phyloP scores from a whole-genome alignment of 2,329 filamentous ascomycete species.

The Trichoderma simmonsii region DNA sequence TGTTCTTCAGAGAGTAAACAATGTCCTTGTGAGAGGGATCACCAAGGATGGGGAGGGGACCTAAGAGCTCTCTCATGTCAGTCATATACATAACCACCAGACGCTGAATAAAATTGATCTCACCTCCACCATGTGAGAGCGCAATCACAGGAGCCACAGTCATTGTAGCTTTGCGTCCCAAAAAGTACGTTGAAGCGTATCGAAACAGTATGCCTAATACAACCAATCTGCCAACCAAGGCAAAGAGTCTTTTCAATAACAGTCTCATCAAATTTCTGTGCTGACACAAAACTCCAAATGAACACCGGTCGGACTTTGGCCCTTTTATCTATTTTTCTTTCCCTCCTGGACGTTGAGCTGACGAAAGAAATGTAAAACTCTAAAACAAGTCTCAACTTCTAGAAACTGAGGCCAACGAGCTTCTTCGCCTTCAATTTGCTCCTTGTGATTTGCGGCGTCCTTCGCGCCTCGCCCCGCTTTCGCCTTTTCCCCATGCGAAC shows the following conservation, averaged over 20 bases:
- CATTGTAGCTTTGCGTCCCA: slow-evolving; percentile 31
- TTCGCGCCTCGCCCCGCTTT: not conserved
- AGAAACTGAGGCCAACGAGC: not conserved
- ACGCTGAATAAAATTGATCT: not conserved
- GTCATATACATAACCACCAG: not conserved
- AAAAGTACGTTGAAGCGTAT: slow-evolving; percentile 13
- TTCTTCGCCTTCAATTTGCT: not conserved
- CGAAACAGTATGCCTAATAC: slow-evolving; percentile 9
- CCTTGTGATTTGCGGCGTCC: not conserved
- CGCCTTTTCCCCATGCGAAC: not conserved
- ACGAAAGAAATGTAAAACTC: not conserved
- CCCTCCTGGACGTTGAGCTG: not conserved
- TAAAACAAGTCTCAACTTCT: not conserved
- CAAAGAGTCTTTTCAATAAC: not conserved
- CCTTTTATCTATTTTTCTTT: not conserved
- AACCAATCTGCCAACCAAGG: slow-evolving; percentile 1
- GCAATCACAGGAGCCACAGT: slow-evolving; percentile 43
- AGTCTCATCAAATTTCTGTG: slow-evolving; percentile 20
- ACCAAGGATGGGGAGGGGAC: slow-evolving; percentile 56
- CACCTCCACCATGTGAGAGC: slow-evolving; percentile 50
- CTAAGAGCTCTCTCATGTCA: slow-evolving; percentile 25
- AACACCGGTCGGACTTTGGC: not conserved
- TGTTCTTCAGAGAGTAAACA: slow-evolving; percentile 48
- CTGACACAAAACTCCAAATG: not conserved
- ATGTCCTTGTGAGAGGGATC: slow-evolving; percentile 52